Conservation (phyloP, 805 yeast genomes). For the Diddensiella caesifluorescens region DNA sequence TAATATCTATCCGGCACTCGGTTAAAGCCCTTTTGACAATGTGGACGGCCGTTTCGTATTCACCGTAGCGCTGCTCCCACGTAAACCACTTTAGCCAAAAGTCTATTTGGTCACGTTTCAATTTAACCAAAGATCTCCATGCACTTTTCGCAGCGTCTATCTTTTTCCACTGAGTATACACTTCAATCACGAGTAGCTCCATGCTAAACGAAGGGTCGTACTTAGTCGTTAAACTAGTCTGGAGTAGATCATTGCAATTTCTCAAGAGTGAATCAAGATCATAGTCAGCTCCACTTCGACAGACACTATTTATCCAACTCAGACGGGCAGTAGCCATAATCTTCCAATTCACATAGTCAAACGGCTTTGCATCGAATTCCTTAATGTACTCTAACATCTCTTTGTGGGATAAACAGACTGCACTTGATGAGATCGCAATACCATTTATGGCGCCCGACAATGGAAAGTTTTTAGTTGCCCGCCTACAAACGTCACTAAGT, state of each 20-base stretch:
- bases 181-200: slow-evolving; percentile 38
- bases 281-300: too few species aligned
- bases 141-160: slow-evolving; percentile 15
- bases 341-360: not conserved
- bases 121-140: not conserved
- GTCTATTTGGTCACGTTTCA: not conserved
- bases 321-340: not conserved
- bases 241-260: too few species aligned
- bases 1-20: not conserved
- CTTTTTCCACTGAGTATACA: slow-evolving; percentile 33
- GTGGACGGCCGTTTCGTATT: not conserved
- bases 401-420: too few species aligned
- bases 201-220: slow-evolving; percentile 24
- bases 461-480: slow-evolving; percentile 1
- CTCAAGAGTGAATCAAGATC: too few species aligned
- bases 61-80: slow-evolving; percentile 31
- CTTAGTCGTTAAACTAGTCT: too few species aligned
- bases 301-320: too few species aligned
- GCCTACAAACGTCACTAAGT: slow-evolving; percentile 5
- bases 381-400: not conserved
- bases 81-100: slow-evolving; percentile 44
- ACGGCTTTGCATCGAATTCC: too few species aligned
- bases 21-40: not conserved
- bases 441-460: not conserved
- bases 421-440: too few species aligned